Percentiles rank a stretch among this genome's conserved stretches.
phyloP scores from a whole-genome alignment of 805 yeast genomes.

The Soucietia sequanensis region DNA sequence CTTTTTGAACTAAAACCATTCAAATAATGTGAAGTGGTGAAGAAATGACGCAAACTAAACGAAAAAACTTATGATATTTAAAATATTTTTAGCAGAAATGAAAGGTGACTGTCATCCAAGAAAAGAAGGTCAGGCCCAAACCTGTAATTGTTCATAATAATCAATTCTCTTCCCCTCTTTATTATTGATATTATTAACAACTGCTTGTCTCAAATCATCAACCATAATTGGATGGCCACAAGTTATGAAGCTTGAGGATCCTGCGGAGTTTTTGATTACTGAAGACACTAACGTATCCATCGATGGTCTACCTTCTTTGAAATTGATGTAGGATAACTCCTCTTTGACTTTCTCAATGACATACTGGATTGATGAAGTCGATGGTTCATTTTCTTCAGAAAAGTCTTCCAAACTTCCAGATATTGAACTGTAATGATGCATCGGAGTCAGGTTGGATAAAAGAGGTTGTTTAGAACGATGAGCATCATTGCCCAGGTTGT shows the following conservation, averaged over 20 bases:
- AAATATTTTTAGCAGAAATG: too few species aligned
- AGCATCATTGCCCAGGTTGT: neutral
- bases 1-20: too few species aligned
- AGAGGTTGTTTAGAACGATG: slow-evolving; percentile 1
- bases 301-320: slow-evolving; percentile 45
- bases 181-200: slow-evolving; percentile 37
- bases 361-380: too few species aligned
- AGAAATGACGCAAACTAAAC: too few species aligned
- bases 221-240: slow-evolving; percentile 36
- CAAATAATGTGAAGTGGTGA: too few species aligned
- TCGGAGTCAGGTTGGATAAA: neutral
- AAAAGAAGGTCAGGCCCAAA: slow-evolving; percentile 62
- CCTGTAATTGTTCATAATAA: slow-evolving; percentile 69
- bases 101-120: too few species aligned
- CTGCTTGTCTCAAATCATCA: slow-evolving; percentile 31
- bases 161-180: slow-evolving; percentile 49
- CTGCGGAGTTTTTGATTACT: slow-evolving; percentile 29
- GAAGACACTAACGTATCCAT: slow-evolving; percentile 31
- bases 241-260: slow-evolving; percentile 35
- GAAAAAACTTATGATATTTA: too few species aligned
- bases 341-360: slow-evolving; percentile 3
- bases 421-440: neutral
- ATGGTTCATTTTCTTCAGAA: neutral
- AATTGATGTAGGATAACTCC: slow-evolving; percentile 23
- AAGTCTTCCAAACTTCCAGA: neutral